phyloP scores from a whole-genome alignment of 306 rosid species.

The Rosa persica region DNA sequence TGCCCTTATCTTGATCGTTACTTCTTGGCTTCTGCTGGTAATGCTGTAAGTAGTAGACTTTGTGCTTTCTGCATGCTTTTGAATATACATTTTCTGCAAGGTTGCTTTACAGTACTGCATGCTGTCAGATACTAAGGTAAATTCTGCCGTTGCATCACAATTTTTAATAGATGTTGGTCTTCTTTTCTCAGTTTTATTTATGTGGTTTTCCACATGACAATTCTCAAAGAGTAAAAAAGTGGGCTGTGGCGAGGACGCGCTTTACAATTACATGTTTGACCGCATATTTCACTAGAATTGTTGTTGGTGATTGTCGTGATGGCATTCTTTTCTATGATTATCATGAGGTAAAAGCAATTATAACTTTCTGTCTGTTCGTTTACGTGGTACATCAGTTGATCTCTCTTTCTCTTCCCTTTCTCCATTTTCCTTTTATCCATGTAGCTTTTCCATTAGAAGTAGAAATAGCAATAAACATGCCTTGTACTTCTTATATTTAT shows the following conservation, averaged over 20 bases:
- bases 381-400: constrained; percentile 7
- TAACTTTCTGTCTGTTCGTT: constrained; percentile 16
- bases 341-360: constrained; percentile 63
- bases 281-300: constrained; percentile 76
- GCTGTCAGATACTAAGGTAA: background rate
- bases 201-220: constrained; percentile 85
- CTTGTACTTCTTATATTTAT: constrained; percentile 23
- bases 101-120: background rate
- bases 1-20: constrained; percentile 91
- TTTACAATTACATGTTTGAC: constrained; percentile 74
- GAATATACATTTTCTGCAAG: background rate
- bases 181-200: constrained; percentile 70
- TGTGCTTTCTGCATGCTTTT: constrained; percentile 4
- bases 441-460: constrained; percentile 21
- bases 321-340: constrained; percentile 77
- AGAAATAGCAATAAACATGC: constrained; percentile 15
- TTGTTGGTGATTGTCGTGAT: constrained; percentile 96
- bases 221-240: constrained; percentile 62
- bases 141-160: background rate
- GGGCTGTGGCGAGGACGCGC: constrained; percentile 67
- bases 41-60: constrained; percentile 60
- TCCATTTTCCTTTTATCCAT: background rate
- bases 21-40: constrained; percentile 92
- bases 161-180: constrained; percentile 35
- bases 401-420: background rate